Evolutionary conservation across 2,329 filamentous ascomycete species (phyloP).

Genomic region (Fusarium anguioides): DNA sequence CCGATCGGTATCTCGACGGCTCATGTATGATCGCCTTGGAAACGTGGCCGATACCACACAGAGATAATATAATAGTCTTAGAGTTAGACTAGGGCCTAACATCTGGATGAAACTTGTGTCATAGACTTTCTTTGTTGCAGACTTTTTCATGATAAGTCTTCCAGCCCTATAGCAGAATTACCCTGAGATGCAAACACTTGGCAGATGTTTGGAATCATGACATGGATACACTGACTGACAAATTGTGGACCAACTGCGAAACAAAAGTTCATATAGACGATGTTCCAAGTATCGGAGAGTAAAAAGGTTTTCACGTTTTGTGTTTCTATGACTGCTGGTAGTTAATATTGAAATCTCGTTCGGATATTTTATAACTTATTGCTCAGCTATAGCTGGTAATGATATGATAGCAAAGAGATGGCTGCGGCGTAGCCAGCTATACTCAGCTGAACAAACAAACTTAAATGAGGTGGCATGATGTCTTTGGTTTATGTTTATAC

Average conservation of each 20-base stretch:
- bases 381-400: not conserved
- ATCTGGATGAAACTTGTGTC: slow-evolving; percentile 25
- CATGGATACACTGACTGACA: no score
- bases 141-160: slow-evolving; percentile 4
- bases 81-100: not conserved
- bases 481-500: not conserved
- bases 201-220: slow-evolving; percentile 1
- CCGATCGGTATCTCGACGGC: slow-evolving; percentile 26
- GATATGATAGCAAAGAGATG: not conserved
- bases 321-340: not conserved
- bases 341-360: slow-evolving; percentile 2
- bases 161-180: slow-evolving; percentile 24
- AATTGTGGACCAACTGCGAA: not conserved
- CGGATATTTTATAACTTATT: not conserved
- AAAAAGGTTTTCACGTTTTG: not conserved
- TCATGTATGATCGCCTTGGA: slow-evolving; percentile 36
- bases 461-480: not conserved
- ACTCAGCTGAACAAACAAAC: not conserved
- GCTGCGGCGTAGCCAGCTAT: not conserved
- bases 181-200: slow-evolving; percentile 17
- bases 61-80: slow-evolving; percentile 1
- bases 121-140: slow-evolving; percentile 22
- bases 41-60: slow-evolving; percentile 26
- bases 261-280: not conserved
- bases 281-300: not conserved